Evolutionary conservation across 2,329 filamentous ascomycete species (phyloP), one percentile per base, ranked within the genome.

Genomic region (Fonsecaea nubica): DNA sequence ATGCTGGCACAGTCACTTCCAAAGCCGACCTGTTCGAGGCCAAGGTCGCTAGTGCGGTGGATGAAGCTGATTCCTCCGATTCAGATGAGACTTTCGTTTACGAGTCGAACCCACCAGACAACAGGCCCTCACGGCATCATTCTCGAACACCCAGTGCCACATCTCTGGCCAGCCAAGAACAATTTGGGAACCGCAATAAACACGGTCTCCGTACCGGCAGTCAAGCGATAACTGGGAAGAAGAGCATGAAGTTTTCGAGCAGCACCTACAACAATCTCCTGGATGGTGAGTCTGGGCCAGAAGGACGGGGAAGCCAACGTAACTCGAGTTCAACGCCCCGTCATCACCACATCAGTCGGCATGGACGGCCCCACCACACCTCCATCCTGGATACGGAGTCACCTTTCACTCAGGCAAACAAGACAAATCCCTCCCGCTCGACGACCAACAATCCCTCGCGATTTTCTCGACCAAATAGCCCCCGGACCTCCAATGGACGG

Each of bases 61-160:
- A 98, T 76, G 93, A 98, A 78, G 93, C 92, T 53, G 92, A 97
- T 77, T 96, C 94, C 12, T 97, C 94, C 6, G 95, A 99, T 77
- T 98, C 94, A 1, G 95, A 97, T 75, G 95, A 98, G 79, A 98
- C 95, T 0, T 99, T 98, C 78, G 95, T 99, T 15, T 99, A 99
- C 80, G 95, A 99, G 78, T 98, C 95, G 32, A 99, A 99, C 75
- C 95, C 94, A 9, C 85, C 86, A 13, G 87, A 89, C 71, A 81
- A 83, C 30, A 82, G 86, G 59, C 91, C 92, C 59, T 86, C 88
- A 69, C 87, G 93, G 68, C 92, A 94, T 78, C 94, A 98, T 79
- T 98, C 94, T 21, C 88, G 95, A 69, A 99, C 95, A 1, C 95
- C 95, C 6, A 98, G 93, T 78, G 91, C 93, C 52, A 96, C 94